phyloP scores from a whole-genome alignment of 257 asterid genomes.

The Echites panduratus region DNA sequence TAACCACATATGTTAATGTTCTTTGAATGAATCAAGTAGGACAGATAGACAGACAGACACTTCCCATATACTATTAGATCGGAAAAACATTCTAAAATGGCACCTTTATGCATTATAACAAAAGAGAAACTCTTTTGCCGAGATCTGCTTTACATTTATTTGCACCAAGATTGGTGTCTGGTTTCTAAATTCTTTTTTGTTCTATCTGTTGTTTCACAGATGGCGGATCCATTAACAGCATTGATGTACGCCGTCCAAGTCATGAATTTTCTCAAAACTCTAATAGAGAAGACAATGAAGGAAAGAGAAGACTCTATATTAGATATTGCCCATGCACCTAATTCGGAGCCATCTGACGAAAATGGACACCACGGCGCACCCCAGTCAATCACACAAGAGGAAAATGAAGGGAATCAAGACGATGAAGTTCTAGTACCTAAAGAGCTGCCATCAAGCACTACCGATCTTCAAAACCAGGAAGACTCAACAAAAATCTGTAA shows the following conservation, averaged over 20 bases:
- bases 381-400: conserved; percentile 8
- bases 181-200: background rate
- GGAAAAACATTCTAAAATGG: background rate
- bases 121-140: background rate
- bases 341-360: conserved; percentile 28
- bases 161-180: background rate
- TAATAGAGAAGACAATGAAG: conserved; percentile 38
- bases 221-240: conserved; percentile 58
- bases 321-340: conserved; percentile 12
- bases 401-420: conserved; percentile 15
- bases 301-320: conserved; percentile 38
- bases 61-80: background rate
- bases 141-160: background rate
- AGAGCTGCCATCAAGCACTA: background rate
- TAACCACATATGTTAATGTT: background rate
- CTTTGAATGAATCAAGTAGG: background rate
- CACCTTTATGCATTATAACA: too few species aligned
- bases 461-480: conserved; percentile 16
- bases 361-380: conserved; percentile 17
- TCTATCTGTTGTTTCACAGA: conserved; percentile 16
- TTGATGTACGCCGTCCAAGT: conserved; percentile 55
- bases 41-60: too few species aligned
- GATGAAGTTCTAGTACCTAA: conserved; percentile 4
- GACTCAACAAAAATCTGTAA: conserved; percentile 23
- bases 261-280: conserved; percentile 53